These are phyloP conservation scores for Aspergillus ibericus DNA, from an alignment of 2,329 filamentous ascomycete species.

Conservation along the genomic window DNA sequence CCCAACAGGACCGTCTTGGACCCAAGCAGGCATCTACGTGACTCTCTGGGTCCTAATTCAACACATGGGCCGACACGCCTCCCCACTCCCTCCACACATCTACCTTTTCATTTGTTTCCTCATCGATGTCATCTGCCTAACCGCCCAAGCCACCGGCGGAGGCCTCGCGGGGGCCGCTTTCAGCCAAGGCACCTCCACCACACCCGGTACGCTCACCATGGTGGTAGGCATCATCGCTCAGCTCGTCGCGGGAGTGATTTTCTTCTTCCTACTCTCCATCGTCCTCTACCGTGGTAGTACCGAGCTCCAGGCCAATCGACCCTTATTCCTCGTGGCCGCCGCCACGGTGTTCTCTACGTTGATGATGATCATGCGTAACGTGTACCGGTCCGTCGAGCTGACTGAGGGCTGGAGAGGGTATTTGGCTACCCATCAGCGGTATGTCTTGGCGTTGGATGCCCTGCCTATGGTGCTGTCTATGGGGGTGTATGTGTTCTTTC, in stretches of 20 bases:
- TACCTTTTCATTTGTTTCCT: constrained; percentile 47
- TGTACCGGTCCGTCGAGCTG: constrained; percentile 48
- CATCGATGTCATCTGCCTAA: constrained; percentile 45
- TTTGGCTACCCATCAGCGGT: constrained; percentile 36
- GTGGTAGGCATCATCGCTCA: constrained; percentile 54
- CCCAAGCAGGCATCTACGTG: constrained; percentile 42
- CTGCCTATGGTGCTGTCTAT: constrained; percentile 7
- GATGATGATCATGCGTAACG: constrained; percentile 39
- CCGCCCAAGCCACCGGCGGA: constrained; percentile 53
- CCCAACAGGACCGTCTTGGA: constrained; percentile 6
- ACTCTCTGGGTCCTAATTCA: constrained; percentile 41
- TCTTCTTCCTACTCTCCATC: not conserved
- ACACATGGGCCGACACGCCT: constrained; percentile 24
- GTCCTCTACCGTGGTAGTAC: not conserved
- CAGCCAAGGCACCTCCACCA: not conserved
- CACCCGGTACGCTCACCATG: constrained; percentile 42
- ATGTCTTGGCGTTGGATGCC: constrained; percentile 14
- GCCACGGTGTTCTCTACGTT: constrained; percentile 28
- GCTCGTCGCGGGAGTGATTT: constrained; percentile 45
- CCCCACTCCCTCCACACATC: constrained; percentile 32
- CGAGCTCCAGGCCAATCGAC: constrained; percentile 41
- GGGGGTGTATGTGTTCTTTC: no score
- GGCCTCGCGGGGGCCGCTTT: constrained; percentile 42
- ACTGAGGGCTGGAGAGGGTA: constrained; percentile 46
- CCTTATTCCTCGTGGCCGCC: constrained; percentile 32